phyloP scores from a whole-genome alignment of 2,329 filamentous ascomycete genomes.

The Tolypocladium sp. region DNA sequence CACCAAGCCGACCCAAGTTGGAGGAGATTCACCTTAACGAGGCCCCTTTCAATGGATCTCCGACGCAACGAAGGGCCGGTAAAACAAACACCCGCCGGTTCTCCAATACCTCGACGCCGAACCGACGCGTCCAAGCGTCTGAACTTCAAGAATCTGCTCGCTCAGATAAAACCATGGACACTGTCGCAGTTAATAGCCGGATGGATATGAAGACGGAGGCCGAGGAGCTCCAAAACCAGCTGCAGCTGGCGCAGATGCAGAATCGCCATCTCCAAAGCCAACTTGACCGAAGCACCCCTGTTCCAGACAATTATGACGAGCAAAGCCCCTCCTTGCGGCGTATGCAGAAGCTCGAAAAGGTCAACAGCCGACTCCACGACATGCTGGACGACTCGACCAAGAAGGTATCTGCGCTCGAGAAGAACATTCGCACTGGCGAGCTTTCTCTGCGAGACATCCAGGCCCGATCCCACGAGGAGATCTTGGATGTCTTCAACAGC shows the following conservation, averaged over 20 bases:
- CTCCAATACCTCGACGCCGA: conserved; percentile 71
- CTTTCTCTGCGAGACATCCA: conserved; percentile 85
- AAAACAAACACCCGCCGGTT: conserved; percentile 48
- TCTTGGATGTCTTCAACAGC: conserved; percentile 84
- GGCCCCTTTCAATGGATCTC: conserved; percentile 63
- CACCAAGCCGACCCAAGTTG: conserved; percentile 61
- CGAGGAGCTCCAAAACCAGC: conserved; percentile 86
- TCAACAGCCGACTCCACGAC: conserved; percentile 84
- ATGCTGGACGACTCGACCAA: conserved; percentile 90
- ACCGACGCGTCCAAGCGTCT: conserved; percentile 57
- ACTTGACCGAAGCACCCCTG: conserved; percentile 59
- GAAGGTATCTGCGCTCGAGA: conserved; percentile 84
- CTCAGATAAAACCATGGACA: conserved; percentile 77
- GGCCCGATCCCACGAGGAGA: conserved; percentile 86
- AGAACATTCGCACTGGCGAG: conserved; percentile 77
- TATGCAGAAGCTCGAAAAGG: conserved; percentile 84
- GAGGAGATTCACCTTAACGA: conserved; percentile 87
- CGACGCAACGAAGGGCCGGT: conserved; percentile 55
- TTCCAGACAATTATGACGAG: conserved; percentile 59
- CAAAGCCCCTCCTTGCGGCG: conserved; percentile 72
- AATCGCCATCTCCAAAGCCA: conserved; percentile 88
- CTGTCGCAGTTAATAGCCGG: conserved; percentile 72
- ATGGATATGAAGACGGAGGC: conserved; percentile 88
- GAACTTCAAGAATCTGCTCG: conserved; percentile 63
- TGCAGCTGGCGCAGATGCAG: conserved; percentile 91